Evolutionary conservation across 169 alveolate species (phyloP), one percentile per base, ranked within the genome.

Genomic region (Plasmodium adleri): DNA sequence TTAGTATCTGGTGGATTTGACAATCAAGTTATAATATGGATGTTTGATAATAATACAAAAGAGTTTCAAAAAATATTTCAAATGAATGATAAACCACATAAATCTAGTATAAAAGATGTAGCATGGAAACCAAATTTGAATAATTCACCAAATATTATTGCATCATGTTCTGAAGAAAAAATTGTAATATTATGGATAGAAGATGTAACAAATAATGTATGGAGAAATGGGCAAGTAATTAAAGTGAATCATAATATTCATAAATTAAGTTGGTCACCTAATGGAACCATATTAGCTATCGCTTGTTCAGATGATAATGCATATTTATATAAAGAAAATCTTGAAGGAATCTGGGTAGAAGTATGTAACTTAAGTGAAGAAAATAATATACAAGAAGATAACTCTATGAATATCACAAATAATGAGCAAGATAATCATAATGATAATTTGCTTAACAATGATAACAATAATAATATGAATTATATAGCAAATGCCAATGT

Each of bases 1-100:
- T 90, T 96, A 74, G 98, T 94, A 12, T 92, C 98, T 15, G 96
- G 97, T 9, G 98, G 99, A 10, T 92, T 88, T 71, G 99, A 97
- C 73, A 88, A 92, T 70, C 91, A 88, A 63, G 93, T 97, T 28
- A 94, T 93, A 45, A 89, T 96, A 47, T 97, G 98, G 98, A 91
- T 72, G 3, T 92, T 90, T 45, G 94, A 94, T 52, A 94, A 92
- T 32, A 95, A 74, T 49, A 91, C 88, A 13, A 89, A 92, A 72
- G 95, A 93, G 72, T 90, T 76, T 67, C 75, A 75, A 43, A 75
- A 90, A 45, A 70, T 89, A 45, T 47, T 47, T 22, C 95, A 92
- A 56, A 90, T 92, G 74, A 15, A 80, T 15, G 92, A 80, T 59
- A 76, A 88, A 24, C 93, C 88, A 52, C 97, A 95, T 83, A 83